A percentile compares a stretch with the other conserved stretches of the same genome.
Evolutionary conservation across 2,329 filamentous ascomycete species (phyloP).

Genomic region (Dissoconium aciculare): DNA sequence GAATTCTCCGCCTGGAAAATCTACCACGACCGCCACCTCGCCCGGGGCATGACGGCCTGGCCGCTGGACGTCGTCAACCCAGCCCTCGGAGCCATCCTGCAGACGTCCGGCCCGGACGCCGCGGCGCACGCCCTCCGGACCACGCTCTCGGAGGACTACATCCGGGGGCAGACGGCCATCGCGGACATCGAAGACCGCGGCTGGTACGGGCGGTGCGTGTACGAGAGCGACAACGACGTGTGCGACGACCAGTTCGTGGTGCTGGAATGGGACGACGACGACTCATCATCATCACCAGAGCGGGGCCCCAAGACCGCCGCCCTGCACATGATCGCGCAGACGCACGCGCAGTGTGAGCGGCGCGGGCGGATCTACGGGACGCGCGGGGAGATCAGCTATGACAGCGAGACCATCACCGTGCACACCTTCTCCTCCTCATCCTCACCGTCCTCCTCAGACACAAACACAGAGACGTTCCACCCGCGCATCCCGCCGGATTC

Average conservation of each 20-base stretch:
- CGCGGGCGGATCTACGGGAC: conserved; percentile 78
- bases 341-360: conserved; percentile 71
- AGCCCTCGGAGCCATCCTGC: conserved; percentile 68
- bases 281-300: conserved; percentile 13
- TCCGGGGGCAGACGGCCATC: conserved; percentile 35
- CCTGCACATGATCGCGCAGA: conserved; percentile 90
- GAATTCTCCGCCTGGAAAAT: conserved; percentile 75
- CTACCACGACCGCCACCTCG: conserved; percentile 57
- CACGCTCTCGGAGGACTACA: conserved; percentile 41
- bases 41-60: conserved; percentile 56
- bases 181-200: conserved; percentile 35
- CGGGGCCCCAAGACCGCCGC: conserved; percentile 67
- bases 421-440: conserved; percentile 56
- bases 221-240: conserved; percentile 83
- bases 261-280: conserved; percentile 69
- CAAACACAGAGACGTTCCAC: conserved; percentile 41
- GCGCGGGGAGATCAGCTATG: conserved; percentile 71
- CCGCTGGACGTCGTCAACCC: conserved; percentile 80
- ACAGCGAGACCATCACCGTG: conserved; percentile 61
- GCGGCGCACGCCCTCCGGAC: conserved; percentile 38
- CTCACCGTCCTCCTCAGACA: no score
- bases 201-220: conserved; percentile 93
- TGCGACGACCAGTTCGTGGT: conserved; percentile 86
- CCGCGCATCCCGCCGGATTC: conserved; percentile 39
- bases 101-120: conserved; percentile 29